Evolutionary conservation across 192 early-diverging fungal genomes (phyloP), one percentile per base, ranked within the genome.

Genomic region (Podila verticillata): DNA sequence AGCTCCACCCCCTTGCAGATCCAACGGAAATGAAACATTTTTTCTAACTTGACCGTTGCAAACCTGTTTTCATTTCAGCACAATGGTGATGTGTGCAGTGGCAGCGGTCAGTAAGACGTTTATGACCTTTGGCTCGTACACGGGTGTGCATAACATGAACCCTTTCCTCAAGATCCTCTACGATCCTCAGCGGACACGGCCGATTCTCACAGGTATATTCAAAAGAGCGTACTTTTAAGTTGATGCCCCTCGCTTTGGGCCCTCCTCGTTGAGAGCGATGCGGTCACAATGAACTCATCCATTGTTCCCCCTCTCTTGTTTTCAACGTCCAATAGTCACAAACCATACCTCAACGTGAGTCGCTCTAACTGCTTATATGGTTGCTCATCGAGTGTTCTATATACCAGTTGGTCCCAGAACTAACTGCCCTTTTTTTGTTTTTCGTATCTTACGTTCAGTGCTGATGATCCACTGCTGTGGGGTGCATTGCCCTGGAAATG

Each of bases 401-500:
- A 47, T 0, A 22, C 19, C 49, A 24, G 22, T 54, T 9, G 49
- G 22, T 54, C 51, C 51, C n/a, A 19, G 22, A 54, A 32, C 59
- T 26, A 34, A 48, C 17, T 6, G 13, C 29, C 28, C 28, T 39
- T 62, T 61, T 31, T 31, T 31, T 64, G n/a, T 34, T 51, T 57
- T 48, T 36, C 54, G 19, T 57, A 24, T 48, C 48, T 48, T 7
- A 63, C 30, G 3, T 15, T 39, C 72, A 85, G 84, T 49, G 71
- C 89, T 63, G 93, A 95, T 32, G 93, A 95, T 65, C 93, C 93
- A 4, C 44, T 92, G 3, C 67, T 95, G 20, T 95, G 93, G 93
- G 93, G 92, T 29, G 74, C 88, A 7, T 68, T 95, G 63, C 92
- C 92, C 12, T 64, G 84, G 65, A 85, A 75, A n/a, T 85, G 86